Evolutionary conservation across 164 flowering plant species (phyloP), one percentile per base, ranked within the genome.

Genomic region (Magnolia sinica): DNA sequence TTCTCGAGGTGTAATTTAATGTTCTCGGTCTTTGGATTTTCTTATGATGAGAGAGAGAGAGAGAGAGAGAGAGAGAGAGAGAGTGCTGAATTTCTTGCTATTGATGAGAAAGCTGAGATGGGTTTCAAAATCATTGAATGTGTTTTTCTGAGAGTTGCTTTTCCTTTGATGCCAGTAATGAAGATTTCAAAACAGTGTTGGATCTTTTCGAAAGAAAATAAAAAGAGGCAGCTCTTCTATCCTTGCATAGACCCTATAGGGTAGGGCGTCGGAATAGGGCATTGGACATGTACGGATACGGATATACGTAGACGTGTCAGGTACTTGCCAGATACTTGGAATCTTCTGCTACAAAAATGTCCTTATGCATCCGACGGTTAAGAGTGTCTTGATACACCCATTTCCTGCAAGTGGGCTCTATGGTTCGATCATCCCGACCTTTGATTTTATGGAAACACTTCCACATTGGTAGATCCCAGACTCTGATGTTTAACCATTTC

Each of bases 111-210:
- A 73, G 71, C 86, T 83, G 80, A 77, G 69, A 64, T 67, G 64
- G 52, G 71, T 65, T 66, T 58, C 66, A 58, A 45, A 69, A n/a
- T 79, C 80, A 73, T 81, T 79, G 83, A 72, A 84, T 78, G 72
- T 76, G 72, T 84, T 61, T 80, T 85, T 82, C 80, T 73, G 80
- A 82, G 80, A 63, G 80, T 83, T 78, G 72, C 70, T 24, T 27
- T 83, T 79, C 75, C 81, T 76, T 70, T 49, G 79, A 22, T 76
- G 68, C 76, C 80, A 78, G 80, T 79, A 74, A 81, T 84, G 85
- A 66, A 73, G 79, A 51, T 72, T 72, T 64, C 58, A 45, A 19
- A 55, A 55, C 61, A 55, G 61, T 55, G 61, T 55, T 55, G 61
- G 19, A 55, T 55, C 61, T 55, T 55, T 55, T 55, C 61, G 18